Conservation (phyloP, 2,329 filamentous ascomycete genomes). For the Sporothrix schenckii region DNA sequence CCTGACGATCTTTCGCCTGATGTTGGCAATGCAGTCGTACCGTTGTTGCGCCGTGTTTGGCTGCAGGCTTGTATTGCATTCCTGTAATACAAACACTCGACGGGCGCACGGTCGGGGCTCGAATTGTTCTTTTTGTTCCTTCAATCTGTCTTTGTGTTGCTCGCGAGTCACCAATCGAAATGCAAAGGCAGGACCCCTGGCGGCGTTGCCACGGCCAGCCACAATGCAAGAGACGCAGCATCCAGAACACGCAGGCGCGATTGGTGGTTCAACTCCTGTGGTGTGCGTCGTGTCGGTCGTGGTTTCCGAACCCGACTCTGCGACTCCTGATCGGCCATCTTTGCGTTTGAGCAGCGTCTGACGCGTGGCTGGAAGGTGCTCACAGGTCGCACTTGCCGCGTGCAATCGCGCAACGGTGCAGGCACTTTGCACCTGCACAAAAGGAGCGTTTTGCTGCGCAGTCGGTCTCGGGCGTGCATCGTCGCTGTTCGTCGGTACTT, state of each 20-base stretch:
- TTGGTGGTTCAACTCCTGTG: background rate
- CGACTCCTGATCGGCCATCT: constrained; percentile 29
- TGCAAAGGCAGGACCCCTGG: background rate
- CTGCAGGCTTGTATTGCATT: constrained; percentile 4
- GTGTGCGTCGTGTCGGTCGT: constrained; percentile 16
- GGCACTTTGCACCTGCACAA: background rate
- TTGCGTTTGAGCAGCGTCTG: constrained; percentile 28
- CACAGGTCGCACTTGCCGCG: constrained; percentile 15
- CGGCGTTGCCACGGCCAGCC: constrained; percentile 20
- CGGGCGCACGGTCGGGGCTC: constrained; percentile 8
- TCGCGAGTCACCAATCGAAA: background rate
- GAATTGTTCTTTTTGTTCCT: constrained; percentile 20
- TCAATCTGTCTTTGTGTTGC: background rate
- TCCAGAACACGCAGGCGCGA: constrained; percentile 19
- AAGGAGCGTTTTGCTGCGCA: background rate
- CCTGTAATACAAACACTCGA: constrained; percentile 10
- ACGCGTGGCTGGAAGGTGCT: constrained; percentile 19
- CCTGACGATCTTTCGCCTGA: background rate
- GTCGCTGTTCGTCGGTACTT: background rate
- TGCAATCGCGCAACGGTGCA: background rate
- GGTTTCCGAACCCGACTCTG: constrained; percentile 28
- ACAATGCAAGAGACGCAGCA: constrained; percentile 22
- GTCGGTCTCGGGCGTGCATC: background rate
- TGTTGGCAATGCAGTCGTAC: constrained; percentile 1
- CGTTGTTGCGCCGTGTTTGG: background rate